Conservation (phyloP, 2,329 filamentous ascomycete genomes). For the Beauveria caledonica region DNA sequence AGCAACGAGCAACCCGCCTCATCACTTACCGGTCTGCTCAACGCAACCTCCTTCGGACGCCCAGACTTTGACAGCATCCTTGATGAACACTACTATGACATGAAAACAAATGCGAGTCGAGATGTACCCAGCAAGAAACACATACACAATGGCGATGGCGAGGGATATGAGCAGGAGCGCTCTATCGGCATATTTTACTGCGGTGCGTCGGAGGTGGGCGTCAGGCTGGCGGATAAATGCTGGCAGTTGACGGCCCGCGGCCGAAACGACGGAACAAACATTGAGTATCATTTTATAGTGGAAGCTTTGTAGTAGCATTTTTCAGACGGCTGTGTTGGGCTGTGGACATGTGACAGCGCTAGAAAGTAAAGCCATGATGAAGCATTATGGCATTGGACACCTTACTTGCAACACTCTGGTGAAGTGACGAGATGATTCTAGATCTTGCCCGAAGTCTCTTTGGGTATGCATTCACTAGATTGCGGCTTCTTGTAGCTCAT, state of each 20-base stretch:
- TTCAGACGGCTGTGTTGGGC: too few species aligned
- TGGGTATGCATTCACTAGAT: too few species aligned
- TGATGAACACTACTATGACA: constrained; percentile 45
- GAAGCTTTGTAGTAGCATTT: background rate
- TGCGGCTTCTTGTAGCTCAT: too few species aligned
- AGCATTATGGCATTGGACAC: too few species aligned
- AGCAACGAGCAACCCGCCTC: constrained; percentile 42
- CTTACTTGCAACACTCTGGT: too few species aligned
- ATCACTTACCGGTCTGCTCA: constrained; percentile 44
- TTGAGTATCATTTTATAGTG: constrained; percentile 50
- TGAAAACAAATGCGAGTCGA: constrained; percentile 21
- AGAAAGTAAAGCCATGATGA: too few species aligned
- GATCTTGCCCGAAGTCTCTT: too few species aligned
- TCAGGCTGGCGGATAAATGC: constrained; percentile 47
- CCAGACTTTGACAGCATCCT: constrained; percentile 46
- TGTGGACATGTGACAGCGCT: too few species aligned
- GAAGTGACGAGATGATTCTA: too few species aligned
- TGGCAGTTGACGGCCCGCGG: constrained; percentile 40
- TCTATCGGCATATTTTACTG: constrained; percentile 47
- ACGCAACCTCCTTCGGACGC: constrained; percentile 44
- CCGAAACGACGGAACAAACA: constrained; percentile 40
- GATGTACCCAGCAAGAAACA: background rate
- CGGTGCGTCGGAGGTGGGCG: constrained; percentile 46
- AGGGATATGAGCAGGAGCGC: background rate
- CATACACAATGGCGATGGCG: background rate